Evolutionary conservation across 805 yeast species (phyloP).

Genomic region (Schwanniomyces vanrijiae): DNA sequence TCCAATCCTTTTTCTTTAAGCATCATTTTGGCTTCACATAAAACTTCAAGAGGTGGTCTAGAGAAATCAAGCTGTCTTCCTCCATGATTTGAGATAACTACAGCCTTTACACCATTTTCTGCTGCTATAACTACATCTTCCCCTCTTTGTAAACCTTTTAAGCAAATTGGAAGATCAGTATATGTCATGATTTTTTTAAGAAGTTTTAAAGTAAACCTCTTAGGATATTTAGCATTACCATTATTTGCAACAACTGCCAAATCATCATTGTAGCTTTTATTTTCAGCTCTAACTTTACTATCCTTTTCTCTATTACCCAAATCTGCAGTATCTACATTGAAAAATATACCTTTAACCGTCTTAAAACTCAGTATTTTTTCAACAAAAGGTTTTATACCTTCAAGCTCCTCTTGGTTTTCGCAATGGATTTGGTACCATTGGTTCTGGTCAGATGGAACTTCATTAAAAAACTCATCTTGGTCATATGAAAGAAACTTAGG

Average conservation of each 20-base stretch:
- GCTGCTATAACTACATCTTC: slow-evolving; percentile 78
- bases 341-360: slow-evolving; percentile 44
- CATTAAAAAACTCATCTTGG: slow-evolving; percentile 24
- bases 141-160: slow-evolving; percentile 81
- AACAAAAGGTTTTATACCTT: slow-evolving; percentile 14
- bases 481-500: slow-evolving; percentile 25
- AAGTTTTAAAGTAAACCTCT: slow-evolving; percentile 61
- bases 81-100: slow-evolving; percentile 87
- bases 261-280: slow-evolving; percentile 10
- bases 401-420: slow-evolving; percentile 27
- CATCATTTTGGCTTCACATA: slow-evolving; percentile 66
- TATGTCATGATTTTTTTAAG: slow-evolving; percentile 52
- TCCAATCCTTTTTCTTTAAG: slow-evolving; percentile 46
- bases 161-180: slow-evolving; percentile 60
- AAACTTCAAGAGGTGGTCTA: slow-evolving; percentile 71
- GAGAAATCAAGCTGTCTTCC: slow-evolving; percentile 86
- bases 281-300: slow-evolving; percentile 29
- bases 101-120: slow-evolving; percentile 70
- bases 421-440: slow-evolving; percentile 34
- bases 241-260: slow-evolving; percentile 5
- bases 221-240: slow-evolving; percentile 2
- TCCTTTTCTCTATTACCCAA: slow-evolving; percentile 53
- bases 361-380: slow-evolving; percentile 29
- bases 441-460: slow-evolving; percentile 20
- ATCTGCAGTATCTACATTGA: slow-evolving; percentile 53